Conservation (phyloP, 2,329 filamentous ascomycete genomes). For the Dactylella cylindrospora region DNA sequence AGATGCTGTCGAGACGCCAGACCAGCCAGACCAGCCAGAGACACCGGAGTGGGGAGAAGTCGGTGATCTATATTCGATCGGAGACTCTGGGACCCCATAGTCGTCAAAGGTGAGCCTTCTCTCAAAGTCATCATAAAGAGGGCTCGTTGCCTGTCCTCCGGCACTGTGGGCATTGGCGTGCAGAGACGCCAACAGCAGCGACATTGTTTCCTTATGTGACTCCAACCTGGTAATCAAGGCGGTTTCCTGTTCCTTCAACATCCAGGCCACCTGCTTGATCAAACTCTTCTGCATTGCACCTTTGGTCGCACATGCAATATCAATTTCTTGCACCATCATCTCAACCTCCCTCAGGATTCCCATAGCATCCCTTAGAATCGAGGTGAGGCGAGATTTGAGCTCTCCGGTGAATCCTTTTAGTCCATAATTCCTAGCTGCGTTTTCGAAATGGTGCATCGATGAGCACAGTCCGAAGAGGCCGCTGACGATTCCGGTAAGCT, state of each 20-base stretch:
- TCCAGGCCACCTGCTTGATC: conserved; percentile 38
- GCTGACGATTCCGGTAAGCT: conserved; percentile 41
- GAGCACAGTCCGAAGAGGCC: conserved; percentile 37
- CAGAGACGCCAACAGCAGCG: conserved; percentile 35
- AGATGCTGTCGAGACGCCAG: conserved; percentile 38
- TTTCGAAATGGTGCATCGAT: conserved; percentile 43
- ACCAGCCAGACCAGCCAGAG: conserved; percentile 42
- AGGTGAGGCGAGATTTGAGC: conserved; percentile 25
- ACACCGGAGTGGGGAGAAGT: conserved; percentile 42
- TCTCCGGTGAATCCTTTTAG: conserved; percentile 33
- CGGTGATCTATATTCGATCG: conserved; percentile 31
- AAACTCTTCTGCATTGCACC: conserved; percentile 39
- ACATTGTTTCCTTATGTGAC: conserved; percentile 42
- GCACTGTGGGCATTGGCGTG: conserved; percentile 41
- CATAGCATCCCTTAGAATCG: conserved; percentile 41
- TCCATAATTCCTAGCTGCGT: conserved; percentile 36
- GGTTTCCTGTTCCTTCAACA: conserved; percentile 39
- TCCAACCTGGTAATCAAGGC: conserved; percentile 38
- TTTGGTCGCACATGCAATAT: conserved; percentile 40
- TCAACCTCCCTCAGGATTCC: conserved; percentile 34
- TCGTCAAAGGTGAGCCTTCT: conserved; percentile 40
- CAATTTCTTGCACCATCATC: conserved; percentile 39
- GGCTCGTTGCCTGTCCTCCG: conserved; percentile 35
- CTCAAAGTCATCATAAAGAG: conserved; percentile 41
- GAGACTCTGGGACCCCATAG: conserved; percentile 39